Evolutionary conservation across 2,329 filamentous ascomycete genomes (phyloP), one percentile per base, ranked within the genome.

Genomic region (Chaetomium sp.): DNA sequence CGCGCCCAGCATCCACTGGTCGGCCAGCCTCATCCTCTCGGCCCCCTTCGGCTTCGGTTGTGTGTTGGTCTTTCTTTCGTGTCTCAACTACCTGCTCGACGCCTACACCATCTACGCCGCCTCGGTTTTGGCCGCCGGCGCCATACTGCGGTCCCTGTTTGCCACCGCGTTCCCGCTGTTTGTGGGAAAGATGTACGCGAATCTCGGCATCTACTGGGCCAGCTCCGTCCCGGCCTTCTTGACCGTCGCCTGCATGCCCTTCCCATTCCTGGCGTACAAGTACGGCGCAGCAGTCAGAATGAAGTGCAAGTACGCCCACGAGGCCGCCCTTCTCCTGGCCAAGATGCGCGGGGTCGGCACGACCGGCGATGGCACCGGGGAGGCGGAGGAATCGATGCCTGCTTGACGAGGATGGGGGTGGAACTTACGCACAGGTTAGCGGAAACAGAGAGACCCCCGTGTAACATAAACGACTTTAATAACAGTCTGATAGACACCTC

Each of bases 51-150:
- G 75, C 3, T 74, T 73, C 54, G 78, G 83, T 4, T 74, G 84
- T 53, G 85, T 90, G 1, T 75, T 89, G 29, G 85, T 91, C 42
- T 91, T 91, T 78, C 76, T 91, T n/a, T 80, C 81, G 3, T 76
- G 87, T 49, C 82, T 87, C 72, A 89, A 86, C 76, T 91, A 90
- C 75, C 81, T 91, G 8, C 84, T 91, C 66, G 89, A 91, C 71
- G 78, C 86, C 2, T 87, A 92, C 74, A 88, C 88, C 58, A 89
- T 93, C 71, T 94, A 89, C 68, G 90, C 91, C 0, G 90, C 90
- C 0, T 91, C 87, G 0, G 90, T 88, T 0, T 79, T 93, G 7
- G 90, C 91, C 2, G 89, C 89, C 56, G 92, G 88, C 75, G 82
- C 87, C 1, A 85, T 93, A 29, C 78, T 93, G 6, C 86, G 90